Conservation (phyloP, 768 basidiomycete species). For the Hysterangium stoloniferum region DNA sequence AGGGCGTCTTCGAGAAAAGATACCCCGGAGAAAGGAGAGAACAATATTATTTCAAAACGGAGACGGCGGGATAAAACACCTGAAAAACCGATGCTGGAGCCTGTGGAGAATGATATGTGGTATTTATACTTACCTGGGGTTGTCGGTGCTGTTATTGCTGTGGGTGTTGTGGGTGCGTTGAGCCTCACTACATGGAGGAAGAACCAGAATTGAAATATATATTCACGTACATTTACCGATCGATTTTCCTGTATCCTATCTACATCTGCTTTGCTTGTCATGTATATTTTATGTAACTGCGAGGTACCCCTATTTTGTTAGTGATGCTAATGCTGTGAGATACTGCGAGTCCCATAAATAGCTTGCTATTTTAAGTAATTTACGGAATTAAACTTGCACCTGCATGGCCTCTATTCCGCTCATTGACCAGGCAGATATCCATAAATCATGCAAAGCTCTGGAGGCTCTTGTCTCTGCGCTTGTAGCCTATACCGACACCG, state of each 20-base stretch:
- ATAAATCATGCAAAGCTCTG: slow-evolving; percentile 73
- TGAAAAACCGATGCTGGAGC: slow-evolving; percentile 30
- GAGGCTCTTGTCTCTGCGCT: slow-evolving; percentile 59
- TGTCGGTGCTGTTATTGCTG: slow-evolving; percentile 77
- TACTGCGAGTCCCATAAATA: too few species aligned
- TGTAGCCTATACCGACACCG: slow-evolving; percentile 71
- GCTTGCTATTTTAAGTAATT: too few species aligned
- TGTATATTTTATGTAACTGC: too few species aligned
- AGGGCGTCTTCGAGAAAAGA: slow-evolving; percentile 1
- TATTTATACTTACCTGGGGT: slow-evolving; percentile 72
- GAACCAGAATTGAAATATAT: slow-evolving; percentile 44
- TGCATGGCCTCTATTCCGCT: slow-evolving; percentile 12
- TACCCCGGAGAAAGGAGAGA: slow-evolving; percentile 8
- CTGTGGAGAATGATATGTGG: slow-evolving; percentile 58
- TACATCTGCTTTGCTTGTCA: too few species aligned
- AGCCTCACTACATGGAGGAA: slow-evolving; percentile 67
- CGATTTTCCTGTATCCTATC: too few species aligned
- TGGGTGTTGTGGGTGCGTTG: slow-evolving; percentile 69
- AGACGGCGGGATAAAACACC: slow-evolving; percentile 50
- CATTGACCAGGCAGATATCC: slow-evolving; percentile 62
- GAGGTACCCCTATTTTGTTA: too few species aligned
- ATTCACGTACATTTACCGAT: too few species aligned
- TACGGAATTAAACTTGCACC: too few species aligned
- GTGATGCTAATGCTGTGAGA: too few species aligned
- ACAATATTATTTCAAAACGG: slow-evolving; percentile 25